phyloP scores from a whole-genome alignment of 108 stramenopile genomes.

The Nitzschia putrida region DNA sequence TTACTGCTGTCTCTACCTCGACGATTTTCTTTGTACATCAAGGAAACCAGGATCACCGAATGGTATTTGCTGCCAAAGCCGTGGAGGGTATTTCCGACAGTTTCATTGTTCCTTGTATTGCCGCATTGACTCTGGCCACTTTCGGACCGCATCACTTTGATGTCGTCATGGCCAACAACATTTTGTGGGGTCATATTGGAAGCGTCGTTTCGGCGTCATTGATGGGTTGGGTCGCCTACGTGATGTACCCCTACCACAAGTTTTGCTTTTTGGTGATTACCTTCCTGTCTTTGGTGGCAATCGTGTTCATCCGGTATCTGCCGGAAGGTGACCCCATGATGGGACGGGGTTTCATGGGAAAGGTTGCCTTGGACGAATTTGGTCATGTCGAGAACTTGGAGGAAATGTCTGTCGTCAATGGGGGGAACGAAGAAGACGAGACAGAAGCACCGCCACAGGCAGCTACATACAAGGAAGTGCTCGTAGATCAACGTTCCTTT shows the following conservation, averaged over 20 bases:
- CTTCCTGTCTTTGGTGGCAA: slow-evolving; percentile 62
- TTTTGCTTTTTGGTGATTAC: slow-evolving; percentile 86
- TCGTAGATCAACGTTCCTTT: slow-evolving; percentile 63
- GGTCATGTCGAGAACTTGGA: slow-evolving; percentile 44
- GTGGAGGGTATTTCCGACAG: slow-evolving; percentile 81
- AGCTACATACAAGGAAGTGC: slow-evolving; percentile 66
- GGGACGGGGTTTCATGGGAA: slow-evolving; percentile 72
- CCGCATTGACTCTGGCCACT: slow-evolving; percentile 71
- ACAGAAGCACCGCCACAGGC: slow-evolving; percentile 31
- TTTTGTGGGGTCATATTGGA: slow-evolving; percentile 84
- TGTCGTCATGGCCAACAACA: slow-evolving; percentile 78
- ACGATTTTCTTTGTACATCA: slow-evolving; percentile 74
- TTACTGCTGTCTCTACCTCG: slow-evolving; percentile 80
- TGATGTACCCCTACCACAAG: slow-evolving; percentile 76
- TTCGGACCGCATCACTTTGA: slow-evolving; percentile 87
- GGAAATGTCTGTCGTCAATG: neutral
- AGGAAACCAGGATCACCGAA: slow-evolving; percentile 69
- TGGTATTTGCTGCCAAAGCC: slow-evolving; percentile 75
- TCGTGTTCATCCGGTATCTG: slow-evolving; percentile 63
- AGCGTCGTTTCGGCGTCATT: slow-evolving; percentile 61
- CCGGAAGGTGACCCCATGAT: slow-evolving; percentile 77
- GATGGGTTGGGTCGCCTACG: slow-evolving; percentile 66
- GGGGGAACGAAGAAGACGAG: neutral
- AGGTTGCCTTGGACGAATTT: slow-evolving; percentile 48
- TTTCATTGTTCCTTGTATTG: slow-evolving; percentile 84